A percentile compares a stretch with the other conserved stretches of the same genome.
Conservation (phyloP, 1,284 basidiomycete genomes). For the Tilletiaria anomala region DNA sequence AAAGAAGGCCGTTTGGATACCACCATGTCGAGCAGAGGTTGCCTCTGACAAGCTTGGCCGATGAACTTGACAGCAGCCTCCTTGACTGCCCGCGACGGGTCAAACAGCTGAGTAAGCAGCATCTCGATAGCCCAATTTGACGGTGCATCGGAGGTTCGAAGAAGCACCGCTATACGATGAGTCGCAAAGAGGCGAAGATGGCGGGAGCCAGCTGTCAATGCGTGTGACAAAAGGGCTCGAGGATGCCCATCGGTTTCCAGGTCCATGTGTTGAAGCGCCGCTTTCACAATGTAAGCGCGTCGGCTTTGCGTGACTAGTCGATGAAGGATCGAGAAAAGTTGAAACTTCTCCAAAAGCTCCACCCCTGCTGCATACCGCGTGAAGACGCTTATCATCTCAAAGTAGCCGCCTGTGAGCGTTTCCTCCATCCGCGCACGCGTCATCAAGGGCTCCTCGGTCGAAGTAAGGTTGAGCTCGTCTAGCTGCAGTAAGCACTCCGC, state of each 20-base stretch:
- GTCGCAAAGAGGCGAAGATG: slow-evolving; percentile 64
- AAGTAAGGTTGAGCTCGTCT: slow-evolving; percentile 49
- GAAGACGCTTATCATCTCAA: slow-evolving; percentile 85
- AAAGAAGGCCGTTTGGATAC: slow-evolving; percentile 86
- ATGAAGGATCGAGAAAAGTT: slow-evolving; percentile 87
- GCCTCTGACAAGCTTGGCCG: slow-evolving; percentile 73
- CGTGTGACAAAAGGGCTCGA: slow-evolving; percentile 63
- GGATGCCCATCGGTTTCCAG: slow-evolving; percentile 25
- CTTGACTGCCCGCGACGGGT: slow-evolving; percentile 74
- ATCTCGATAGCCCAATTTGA: slow-evolving; percentile 43
- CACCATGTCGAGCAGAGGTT: slow-evolving; percentile 69
- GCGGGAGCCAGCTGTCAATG: slow-evolving; percentile 50
- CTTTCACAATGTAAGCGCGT: slow-evolving; percentile 69
- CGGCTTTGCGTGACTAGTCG: slow-evolving; percentile 79
- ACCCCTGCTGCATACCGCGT: slow-evolving; percentile 77
- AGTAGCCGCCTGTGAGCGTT: slow-evolving; percentile 77
- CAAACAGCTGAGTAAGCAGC: slow-evolving; percentile 86
- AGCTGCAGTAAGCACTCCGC: slow-evolving; percentile 78
- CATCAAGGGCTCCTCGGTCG: slow-evolving; percentile 54
- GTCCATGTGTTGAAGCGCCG: slow-evolving; percentile 79
- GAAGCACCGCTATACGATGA: slow-evolving; percentile 55
- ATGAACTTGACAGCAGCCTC: slow-evolving; percentile 75
- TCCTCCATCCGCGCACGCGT: slow-evolving; percentile 67
- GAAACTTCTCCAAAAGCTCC: slow-evolving; percentile 74
- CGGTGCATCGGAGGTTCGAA: slow-evolving; percentile 12